A percentile compares a stretch with the other conserved stretches of the same genome.
Evolutionary conservation across 2,329 filamentous ascomycete genomes (phyloP).

Genomic region (Colletotrichum eleusines): DNA sequence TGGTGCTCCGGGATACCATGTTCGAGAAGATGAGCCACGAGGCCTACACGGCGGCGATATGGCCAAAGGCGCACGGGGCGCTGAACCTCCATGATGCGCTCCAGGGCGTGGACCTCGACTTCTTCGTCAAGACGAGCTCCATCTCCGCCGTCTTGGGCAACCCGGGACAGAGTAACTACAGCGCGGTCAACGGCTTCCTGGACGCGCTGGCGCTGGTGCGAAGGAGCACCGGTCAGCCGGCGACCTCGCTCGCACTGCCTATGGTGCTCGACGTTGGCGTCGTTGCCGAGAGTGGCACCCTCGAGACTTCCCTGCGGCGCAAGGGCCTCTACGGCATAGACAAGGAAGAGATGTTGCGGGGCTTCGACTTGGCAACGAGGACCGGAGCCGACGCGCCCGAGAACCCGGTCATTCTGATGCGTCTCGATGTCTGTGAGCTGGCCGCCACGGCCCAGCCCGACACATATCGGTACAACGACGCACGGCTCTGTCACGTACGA

Average conservation of each 20-base stretch:
- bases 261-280: slow-evolving; percentile 50
- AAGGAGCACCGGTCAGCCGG: slow-evolving; percentile 1
- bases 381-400: slow-evolving; percentile 14
- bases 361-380: slow-evolving; percentile 43
- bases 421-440: slow-evolving; percentile 42
- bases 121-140: slow-evolving; percentile 49
- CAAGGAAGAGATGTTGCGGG: slow-evolving; percentile 35
- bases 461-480: too few relatives aligned
- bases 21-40: neutral
- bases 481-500: too few relatives aligned
- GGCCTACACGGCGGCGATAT: slow-evolving; percentile 41
- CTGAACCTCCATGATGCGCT: slow-evolving; percentile 52
- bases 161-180: slow-evolving; percentile 51
- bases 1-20: slow-evolving; percentile 11
- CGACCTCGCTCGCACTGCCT: slow-evolving; percentile 47
- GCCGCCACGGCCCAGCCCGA: too few relatives aligned
- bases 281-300: slow-evolving; percentile 43
- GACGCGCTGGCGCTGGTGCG: slow-evolving; percentile 7
- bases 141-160: slow-evolving; percentile 45
- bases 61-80: slow-evolving; percentile 50
- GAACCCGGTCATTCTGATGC: slow-evolving; percentile 45
- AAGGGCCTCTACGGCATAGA: slow-evolving; percentile 39
- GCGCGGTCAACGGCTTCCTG: slow-evolving; percentile 44
- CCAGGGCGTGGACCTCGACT: slow-evolving; percentile 46
- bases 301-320: too few relatives aligned